phyloP scores from a whole-genome alignment of 169 alveolate species.

The Besnoitia besnoiti region DNA sequence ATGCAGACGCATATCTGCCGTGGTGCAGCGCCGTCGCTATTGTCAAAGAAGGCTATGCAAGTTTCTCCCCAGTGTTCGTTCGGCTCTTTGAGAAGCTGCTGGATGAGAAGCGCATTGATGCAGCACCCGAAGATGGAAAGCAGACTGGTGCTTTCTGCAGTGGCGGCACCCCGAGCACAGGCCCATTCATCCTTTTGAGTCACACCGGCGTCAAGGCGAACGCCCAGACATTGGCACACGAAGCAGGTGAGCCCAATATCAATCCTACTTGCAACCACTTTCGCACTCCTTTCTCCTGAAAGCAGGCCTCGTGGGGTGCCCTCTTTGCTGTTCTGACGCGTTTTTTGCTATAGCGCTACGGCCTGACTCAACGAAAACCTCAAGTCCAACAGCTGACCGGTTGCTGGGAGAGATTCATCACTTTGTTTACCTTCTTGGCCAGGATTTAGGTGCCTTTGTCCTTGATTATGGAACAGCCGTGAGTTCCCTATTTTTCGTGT shows the following conservation, averaged over 20 bases:
- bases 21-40: slow-evolving; percentile 9
- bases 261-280: too few relatives aligned
- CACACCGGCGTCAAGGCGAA: slow-evolving; percentile 5
- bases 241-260: slow-evolving; percentile 29
- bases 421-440: too few relatives aligned
- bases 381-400: too few relatives aligned
- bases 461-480: too few relatives aligned
- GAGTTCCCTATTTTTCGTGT: too few relatives aligned
- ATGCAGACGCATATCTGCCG: neutral
- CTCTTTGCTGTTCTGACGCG: too few relatives aligned
- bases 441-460: too few relatives aligned
- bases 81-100: slow-evolving; percentile 10
- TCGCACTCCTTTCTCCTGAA: too few relatives aligned
- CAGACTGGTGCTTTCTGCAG: slow-evolving; percentile 34
- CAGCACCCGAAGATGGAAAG: slow-evolving; percentile 18
- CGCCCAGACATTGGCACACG: slow-evolving; percentile 21
- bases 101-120: slow-evolving; percentile 12
- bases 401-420: too few relatives aligned
- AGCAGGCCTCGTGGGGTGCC: too few relatives aligned
- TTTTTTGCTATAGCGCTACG: too few relatives aligned
- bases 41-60: neutral
- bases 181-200: neutral
- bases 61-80: slow-evolving; percentile 4
- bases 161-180: slow-evolving; percentile 11
- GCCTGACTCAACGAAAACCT: too few relatives aligned